These are phyloP conservation scores for Iberis amara DNA, from an alignment of 441 rosid species.

Conservation along the genomic window DNA sequence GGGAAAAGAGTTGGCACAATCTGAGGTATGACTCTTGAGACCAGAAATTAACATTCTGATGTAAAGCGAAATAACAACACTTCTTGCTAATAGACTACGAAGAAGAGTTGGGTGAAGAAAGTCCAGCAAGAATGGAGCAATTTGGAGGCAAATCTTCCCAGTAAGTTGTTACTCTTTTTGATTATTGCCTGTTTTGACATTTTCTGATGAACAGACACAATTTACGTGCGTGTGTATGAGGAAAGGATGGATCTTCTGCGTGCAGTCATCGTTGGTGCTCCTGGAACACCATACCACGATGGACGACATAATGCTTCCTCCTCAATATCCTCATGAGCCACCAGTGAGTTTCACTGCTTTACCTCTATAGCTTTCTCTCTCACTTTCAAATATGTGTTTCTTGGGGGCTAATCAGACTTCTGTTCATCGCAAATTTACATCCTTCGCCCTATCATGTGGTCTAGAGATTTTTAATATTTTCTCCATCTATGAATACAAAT, in stretches of 20 bases:
- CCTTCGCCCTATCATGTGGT: not conserved
- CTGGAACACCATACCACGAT: constrained; percentile 84
- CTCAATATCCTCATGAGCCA: constrained; percentile 79
- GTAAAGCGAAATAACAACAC: constrained; percentile 1
- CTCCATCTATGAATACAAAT: constrained; percentile 39
- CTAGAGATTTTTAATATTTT: not conserved
- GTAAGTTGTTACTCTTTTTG: constrained; percentile 32
- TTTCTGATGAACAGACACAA: constrained; percentile 49
- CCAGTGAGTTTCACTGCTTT: constrained; percentile 56
- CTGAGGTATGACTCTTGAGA: constrained; percentile 52
- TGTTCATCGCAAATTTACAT: not conserved
- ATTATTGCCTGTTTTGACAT: not conserved
- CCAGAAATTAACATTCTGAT: constrained; percentile 9
- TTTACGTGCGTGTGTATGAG: constrained; percentile 71
- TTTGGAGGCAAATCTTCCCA: constrained; percentile 69
- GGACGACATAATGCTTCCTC: constrained; percentile 78
- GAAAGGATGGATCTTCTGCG: constrained; percentile 81
- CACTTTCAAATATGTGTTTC: constrained; percentile 6
- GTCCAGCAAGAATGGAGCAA: constrained; percentile 89
- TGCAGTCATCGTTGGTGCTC: constrained; percentile 72
- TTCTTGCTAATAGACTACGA: constrained; percentile 43
- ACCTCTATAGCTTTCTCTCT: not conserved
- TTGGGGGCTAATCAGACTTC: not conserved
- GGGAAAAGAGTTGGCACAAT: constrained; percentile 35
- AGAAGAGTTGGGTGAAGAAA: constrained; percentile 69